phyloP scores from a whole-genome alignment of 257 asterid genomes.

The Mitragyna speciosa region DNA sequence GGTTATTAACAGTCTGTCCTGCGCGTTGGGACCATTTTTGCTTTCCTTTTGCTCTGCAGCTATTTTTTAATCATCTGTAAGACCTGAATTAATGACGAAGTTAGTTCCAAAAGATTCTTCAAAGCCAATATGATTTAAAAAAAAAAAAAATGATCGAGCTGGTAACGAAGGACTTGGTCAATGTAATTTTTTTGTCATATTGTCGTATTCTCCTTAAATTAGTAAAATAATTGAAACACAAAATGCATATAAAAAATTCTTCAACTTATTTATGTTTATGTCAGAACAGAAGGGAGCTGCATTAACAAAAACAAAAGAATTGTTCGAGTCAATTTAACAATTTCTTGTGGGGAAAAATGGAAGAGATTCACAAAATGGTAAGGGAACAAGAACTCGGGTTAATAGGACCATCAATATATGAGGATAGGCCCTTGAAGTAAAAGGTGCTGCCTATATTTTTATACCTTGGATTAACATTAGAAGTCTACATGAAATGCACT shows the following conservation, averaged over 20 bases:
- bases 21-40: neutral
- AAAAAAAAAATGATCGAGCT: too few relatives aligned
- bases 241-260: too few relatives aligned
- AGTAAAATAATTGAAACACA: too few relatives aligned
- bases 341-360: neutral
- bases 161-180: conserved; percentile 3
- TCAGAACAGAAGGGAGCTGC: neutral
- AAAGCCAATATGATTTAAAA: neutral
- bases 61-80: neutral
- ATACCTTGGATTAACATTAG: neutral
- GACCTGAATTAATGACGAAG: conserved; percentile 24
- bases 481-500: neutral
- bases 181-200: neutral
- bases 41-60: neutral
- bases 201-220: neutral
- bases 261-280: neutral
- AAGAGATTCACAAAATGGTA: too few relatives aligned
- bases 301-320: neutral
- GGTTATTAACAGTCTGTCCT: neutral
- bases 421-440: neutral
- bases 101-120: conserved; percentile 20
- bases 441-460: neutral
- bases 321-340: too few relatives aligned
- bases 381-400: neutral
- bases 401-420: neutral